Evolutionary conservation across 2,329 filamentous ascomycete species (phyloP).

Genomic region (Colletotrichum sansevieriae): DNA sequence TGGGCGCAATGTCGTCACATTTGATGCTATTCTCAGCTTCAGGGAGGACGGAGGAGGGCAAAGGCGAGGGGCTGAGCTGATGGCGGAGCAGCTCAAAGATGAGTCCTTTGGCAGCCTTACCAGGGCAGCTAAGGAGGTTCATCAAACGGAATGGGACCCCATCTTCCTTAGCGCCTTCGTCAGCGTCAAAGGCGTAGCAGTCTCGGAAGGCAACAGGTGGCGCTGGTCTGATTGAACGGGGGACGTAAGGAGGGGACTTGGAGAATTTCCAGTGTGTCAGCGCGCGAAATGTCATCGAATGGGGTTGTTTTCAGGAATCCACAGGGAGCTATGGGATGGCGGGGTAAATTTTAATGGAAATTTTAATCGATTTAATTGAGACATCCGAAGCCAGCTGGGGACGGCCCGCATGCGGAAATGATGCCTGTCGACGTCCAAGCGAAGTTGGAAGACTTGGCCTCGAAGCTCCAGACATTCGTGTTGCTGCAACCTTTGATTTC

Average conservation of each 20-base stretch:
- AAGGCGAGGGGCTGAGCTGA: constrained; percentile 30
- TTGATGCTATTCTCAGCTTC: constrained; percentile 37
- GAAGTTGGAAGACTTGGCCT: constrained; percentile 15
- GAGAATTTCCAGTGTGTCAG: constrained; percentile 33
- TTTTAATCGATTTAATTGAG: constrained; percentile 37
- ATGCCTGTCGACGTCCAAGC: constrained; percentile 20
- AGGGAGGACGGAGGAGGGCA: constrained; percentile 13
- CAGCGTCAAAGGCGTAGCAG: constrained; percentile 22
- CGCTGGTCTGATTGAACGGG: constrained; percentile 16
- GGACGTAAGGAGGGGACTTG: constrained; percentile 9
- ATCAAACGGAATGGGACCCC: constrained; percentile 14
- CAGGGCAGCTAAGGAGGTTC: background rate
- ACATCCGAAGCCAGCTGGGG: constrained; percentile 29
- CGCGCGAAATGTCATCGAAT: constrained; percentile 34
- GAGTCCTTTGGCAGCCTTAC: background rate
- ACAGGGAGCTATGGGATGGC: constrained; percentile 26
- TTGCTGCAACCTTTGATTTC: background rate
- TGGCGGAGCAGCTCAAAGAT: constrained; percentile 34
- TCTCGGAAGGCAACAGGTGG: constrained; percentile 12
- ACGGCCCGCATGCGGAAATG: constrained; percentile 36
- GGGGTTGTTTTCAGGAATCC: constrained; percentile 28
- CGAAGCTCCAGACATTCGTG: constrained; percentile 9
- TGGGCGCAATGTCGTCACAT: constrained; percentile 22
- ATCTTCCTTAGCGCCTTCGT: constrained; percentile 30
- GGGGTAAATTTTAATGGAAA: constrained; percentile 36